Evolutionary conservation across 345 rosid genomes (phyloP), one percentile per base, ranked within the genome.

Genomic region (Aethionema arabicum): DNA sequence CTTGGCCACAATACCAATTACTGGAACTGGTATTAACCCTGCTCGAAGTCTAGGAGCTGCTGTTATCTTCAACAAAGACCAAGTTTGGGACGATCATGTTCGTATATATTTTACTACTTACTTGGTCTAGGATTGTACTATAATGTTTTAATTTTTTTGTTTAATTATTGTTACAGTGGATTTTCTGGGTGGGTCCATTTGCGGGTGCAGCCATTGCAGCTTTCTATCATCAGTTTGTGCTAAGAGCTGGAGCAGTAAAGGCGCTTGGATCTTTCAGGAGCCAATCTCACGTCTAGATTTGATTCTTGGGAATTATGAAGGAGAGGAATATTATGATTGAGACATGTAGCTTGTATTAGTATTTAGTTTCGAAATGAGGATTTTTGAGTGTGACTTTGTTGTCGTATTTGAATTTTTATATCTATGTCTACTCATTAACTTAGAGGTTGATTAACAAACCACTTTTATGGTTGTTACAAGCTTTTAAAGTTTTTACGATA

Each of bases 31-130:
- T 33, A 91, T 91, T 73, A 91, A 91, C 84, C 98, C 98, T 8
- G 98, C 98, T 3, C 80, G 98, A 78, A 91, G 98, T 61, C 82
- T 91, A 1, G 98, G 98, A 50, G 96, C 98, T 69, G 98, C 98
- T 27, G 86, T 88, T 37, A 88, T 91, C 69, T 83, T 69, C 78
- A 83, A 84, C 85, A 10, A 76, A 29, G 81, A 80, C 5, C 74
- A 91, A 62, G 85, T 91, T 45, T 91, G 98, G 98, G 96, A 91
- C 72, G 86, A 88, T 72, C 98, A 90, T 61, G 97, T 90, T 68
- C 66, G 36, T 72, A 49, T 4, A 21, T 30, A 44, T 15, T 4
- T 47, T n/a, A 30, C 41, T 49, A 16, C 61, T 52, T 52, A 4
- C 11, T 29, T 58, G 0, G 31, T 14, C 16, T 53, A 52, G 27